Conservation (phyloP, 179 eudicot species). For the Monotropa hypopitys region DNA sequence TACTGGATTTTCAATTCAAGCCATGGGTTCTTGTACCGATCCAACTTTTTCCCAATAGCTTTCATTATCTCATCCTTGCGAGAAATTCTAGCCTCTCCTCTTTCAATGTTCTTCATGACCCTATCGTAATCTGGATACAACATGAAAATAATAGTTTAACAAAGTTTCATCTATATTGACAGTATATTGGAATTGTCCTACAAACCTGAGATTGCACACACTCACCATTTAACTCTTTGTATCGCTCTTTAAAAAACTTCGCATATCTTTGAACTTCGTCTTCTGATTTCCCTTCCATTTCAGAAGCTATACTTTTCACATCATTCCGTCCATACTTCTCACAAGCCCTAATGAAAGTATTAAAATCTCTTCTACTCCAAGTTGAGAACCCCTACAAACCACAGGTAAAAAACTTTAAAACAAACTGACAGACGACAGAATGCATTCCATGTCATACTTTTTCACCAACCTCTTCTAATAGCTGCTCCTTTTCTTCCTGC, state of each 20-base stretch:
- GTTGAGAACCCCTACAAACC: conserved; percentile 66
- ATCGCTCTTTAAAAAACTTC: conserved; percentile 81
- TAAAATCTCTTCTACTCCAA: conserved; percentile 95
- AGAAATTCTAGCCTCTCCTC: conserved; percentile 96
- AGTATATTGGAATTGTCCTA: neutral
- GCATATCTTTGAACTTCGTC: conserved; percentile 97
- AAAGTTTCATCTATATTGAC: neutral
- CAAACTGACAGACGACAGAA: neutral
- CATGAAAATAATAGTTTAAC: neutral
- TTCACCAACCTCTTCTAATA: conserved; percentile 63
- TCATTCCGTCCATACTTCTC: conserved; percentile 91
- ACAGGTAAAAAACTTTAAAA: neutral
- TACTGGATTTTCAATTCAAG: conserved; percentile 89
- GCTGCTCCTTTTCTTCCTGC: conserved; percentile 82
- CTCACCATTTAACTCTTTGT: conserved; percentile 86
- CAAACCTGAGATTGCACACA: neutral
- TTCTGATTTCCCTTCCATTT: conserved; percentile 95
- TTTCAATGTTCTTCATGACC: conserved; percentile 86
- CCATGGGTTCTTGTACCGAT: conserved; percentile 97
- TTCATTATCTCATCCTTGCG: conserved; percentile 96
- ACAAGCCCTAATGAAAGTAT: conserved; percentile 85
- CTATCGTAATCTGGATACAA: conserved; percentile 66
- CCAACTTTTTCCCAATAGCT: conserved; percentile 90
- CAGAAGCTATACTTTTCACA: conserved; percentile 58
- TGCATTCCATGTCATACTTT: neutral